Base-by-base conservation (phyloP, 352 stramenopile species). In the Phytophthora syringae region DNA sequence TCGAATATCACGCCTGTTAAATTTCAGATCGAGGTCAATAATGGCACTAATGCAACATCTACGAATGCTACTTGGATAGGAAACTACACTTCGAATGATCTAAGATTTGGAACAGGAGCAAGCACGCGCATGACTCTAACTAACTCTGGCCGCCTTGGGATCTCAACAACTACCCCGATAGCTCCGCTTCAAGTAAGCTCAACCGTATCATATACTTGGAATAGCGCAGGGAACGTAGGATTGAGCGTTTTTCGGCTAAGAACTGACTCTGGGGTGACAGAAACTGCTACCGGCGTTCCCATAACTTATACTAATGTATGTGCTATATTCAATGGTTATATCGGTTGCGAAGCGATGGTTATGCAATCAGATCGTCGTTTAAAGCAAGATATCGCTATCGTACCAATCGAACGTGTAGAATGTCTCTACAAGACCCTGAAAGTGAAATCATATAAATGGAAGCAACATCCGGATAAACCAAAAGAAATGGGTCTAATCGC, bases 321-420 rank as follows among this genome's bases (percentile, higher is more conserved):
- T n/a, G n/a, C n/a, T n/a, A 48, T 48, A 27, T 48, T 48, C 12
- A 16, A 7, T 7, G 18, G 18, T 3, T 48, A 48, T 7, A 27
- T 48, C 16, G 40, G 2, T 16, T 48, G 40, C 28, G 12, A 2
- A 3, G 40, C 18, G 1, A 34, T 64, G 34, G 45, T n/a, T n/a
- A n/a, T n/a, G n/a, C 47, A 5, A 53, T 57, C 34, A 45, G 55
- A 64, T 30, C 55, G 55, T 0, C 1, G 55, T 21, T n/a, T 55
- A 7, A 64, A 64, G 24, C n/a, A 39, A 39, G 45, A 61, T n/a
- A 61, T 53, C 52, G 50, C 28, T 2, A 6, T 9, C 37, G 24
- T 42, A n/a, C 43, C 54, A 18, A 20, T 62, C 15, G 54, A 62
- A 40, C 43, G 43, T 2, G n/a, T 62, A 0, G 48, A 62, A 16